Evolutionary conservation across 805 yeast genomes (phyloP).

Genomic region (Candida palmyrensis): DNA sequence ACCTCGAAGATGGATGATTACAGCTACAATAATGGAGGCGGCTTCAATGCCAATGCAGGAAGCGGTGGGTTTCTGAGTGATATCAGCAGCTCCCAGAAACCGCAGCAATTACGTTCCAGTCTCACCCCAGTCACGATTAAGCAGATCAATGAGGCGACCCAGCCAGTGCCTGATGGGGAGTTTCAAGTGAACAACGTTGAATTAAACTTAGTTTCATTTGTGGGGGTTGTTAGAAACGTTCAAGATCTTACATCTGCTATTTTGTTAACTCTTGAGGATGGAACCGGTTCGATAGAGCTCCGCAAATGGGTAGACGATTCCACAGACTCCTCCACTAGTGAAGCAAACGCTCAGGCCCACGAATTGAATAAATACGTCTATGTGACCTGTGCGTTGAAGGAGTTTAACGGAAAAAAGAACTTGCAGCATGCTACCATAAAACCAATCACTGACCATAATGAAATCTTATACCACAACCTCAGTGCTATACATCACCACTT

Average conservation of each 20-base stretch:
- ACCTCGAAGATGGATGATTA: conserved; percentile 1
- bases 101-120: conserved; percentile 18
- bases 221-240: conserved; percentile 67
- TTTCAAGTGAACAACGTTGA: conserved; percentile 56
- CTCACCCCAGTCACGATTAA: conserved; percentile 68
- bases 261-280: conserved; percentile 65
- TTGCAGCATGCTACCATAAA: conserved; percentile 60
- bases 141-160: conserved; percentile 59
- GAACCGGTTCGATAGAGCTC: conserved; percentile 60
- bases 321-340: conserved; percentile 23
- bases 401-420: conserved; percentile 58
- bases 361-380: conserved; percentile 54
- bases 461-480: conserved; percentile 62
- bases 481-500: conserved; percentile 57
- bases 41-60: conserved; percentile 13
- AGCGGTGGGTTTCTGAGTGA: conserved; percentile 15
- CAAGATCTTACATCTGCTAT: conserved; percentile 54
- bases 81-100: conserved; percentile 15
- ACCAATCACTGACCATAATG: conserved; percentile 58
- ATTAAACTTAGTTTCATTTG: conserved; percentile 55
- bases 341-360: conserved; percentile 26
- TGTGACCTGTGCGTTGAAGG: conserved; percentile 44
- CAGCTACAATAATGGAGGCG: conserved; percentile 13
- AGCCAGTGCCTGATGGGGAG: conserved; percentile 63
- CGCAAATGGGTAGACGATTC: conserved; percentile 51